A percentile compares a stretch with the other conserved stretches of the same genome.
Evolutionary conservation across 352 stramenopile genomes (phyloP).

Genomic region (Globisporangium emineosum): DNA sequence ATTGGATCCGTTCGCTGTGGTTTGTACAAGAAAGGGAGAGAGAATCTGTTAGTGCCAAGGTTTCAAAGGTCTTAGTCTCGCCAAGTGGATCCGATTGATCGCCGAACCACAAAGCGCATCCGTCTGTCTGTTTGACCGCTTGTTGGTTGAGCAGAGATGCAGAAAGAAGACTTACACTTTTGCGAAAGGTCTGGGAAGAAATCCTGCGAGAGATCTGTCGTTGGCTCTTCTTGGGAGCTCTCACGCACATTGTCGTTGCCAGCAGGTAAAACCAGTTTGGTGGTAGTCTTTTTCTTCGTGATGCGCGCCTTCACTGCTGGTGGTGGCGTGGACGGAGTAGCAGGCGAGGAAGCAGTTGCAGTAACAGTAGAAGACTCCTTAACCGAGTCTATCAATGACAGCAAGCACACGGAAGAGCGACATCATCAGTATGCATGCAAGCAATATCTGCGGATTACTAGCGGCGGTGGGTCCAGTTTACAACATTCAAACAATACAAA

Average conservation of each 20-base stretch:
- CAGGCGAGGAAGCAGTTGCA: background rate
- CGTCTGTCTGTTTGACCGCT: background rate
- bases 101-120: background rate
- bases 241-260: slow-evolving; percentile 20
- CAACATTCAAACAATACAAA: slow-evolving; percentile 13
- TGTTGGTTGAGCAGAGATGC: background rate
- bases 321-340: background rate
- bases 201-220: slow-evolving; percentile 34
- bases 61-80: background rate
- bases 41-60: background rate
- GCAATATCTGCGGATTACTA: slow-evolving; percentile 13
- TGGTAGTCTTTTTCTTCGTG: background rate
- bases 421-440: slow-evolving; percentile 10
- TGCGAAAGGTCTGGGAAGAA: slow-evolving; percentile 48
- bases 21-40: background rate
- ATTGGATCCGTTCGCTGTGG: slow-evolving; percentile 38
- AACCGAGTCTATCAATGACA: slow-evolving; percentile 10
- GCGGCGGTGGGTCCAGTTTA: slow-evolving; percentile 9
- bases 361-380: slow-evolving; percentile 4
- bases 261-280: slow-evolving; percentile 11
- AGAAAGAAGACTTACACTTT: slow-evolving; percentile 29
- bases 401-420: background rate
- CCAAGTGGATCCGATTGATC: background rate
- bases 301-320: slow-evolving; percentile 7
- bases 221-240: slow-evolving; percentile 41